Conservation (phyloP, 2,329 filamentous ascomycete species). For the Tolypocladium endophyticum region DNA sequence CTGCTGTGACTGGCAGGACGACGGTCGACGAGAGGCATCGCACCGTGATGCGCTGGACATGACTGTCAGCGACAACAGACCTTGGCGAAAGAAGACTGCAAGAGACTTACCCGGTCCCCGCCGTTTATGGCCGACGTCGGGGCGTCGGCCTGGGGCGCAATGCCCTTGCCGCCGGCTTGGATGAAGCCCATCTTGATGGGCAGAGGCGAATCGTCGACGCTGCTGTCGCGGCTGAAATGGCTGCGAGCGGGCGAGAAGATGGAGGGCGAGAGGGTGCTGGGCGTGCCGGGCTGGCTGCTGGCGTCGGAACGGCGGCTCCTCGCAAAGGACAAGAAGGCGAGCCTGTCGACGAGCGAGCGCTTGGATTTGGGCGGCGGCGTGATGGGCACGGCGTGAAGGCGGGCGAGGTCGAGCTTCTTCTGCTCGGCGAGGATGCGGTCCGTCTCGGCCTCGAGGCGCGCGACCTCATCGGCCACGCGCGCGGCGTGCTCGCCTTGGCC, state of each 20-base stretch:
- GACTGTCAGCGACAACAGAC: not conserved
- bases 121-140: slow-evolving; percentile 74
- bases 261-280: slow-evolving; percentile 20
- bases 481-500: slow-evolving; percentile 10
- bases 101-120: slow-evolving; percentile 55
- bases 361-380: slow-evolving; percentile 14
- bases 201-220: slow-evolving; percentile 19
- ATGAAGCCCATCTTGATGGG: slow-evolving; percentile 27
- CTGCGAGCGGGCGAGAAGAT: slow-evolving; percentile 24
- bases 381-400: slow-evolving; percentile 31
- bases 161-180: slow-evolving; percentile 33
- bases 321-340: slow-evolving; percentile 28
- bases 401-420: slow-evolving; percentile 36
- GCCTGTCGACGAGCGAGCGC: slow-evolving; percentile 30
- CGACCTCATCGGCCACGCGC: slow-evolving; percentile 26
- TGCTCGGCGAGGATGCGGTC: slow-evolving; percentile 38
- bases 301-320: slow-evolving; percentile 29
- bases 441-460: slow-evolving; percentile 35
- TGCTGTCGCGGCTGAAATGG: slow-evolving; percentile 21
- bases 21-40: slow-evolving; percentile 61
- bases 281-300: slow-evolving; percentile 22
- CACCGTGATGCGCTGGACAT: slow-evolving; percentile 53
- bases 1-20: slow-evolving; percentile 59
- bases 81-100: not conserved
- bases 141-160: slow-evolving; percentile 53